Conservation (phyloP, 495 filamentous ascomycete genomes). For the Letharia lupina region DNA sequence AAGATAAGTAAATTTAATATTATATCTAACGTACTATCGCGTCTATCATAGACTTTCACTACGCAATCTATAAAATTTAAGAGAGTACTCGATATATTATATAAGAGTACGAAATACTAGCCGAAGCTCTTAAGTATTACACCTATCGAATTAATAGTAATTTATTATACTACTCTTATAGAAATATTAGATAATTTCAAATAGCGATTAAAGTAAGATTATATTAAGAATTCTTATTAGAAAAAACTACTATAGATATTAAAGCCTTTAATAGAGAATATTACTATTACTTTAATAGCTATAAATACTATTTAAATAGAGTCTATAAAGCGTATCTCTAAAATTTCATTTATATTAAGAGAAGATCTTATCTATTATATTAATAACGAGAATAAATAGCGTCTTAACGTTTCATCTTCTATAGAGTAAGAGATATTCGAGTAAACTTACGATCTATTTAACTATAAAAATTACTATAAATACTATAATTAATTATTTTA, state of each 20-base stretch:
- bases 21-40: not conserved
- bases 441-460: not conserved
- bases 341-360: not conserved
- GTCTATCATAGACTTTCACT: not conserved
- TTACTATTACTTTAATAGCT: not conserved
- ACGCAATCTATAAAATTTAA: not conserved
- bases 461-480: not conserved
- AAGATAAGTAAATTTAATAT: slow-evolving; percentile 11
- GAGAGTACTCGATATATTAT: not conserved
- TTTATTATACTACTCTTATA: not conserved
- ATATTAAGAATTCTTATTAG: not conserved
- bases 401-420: not conserved
- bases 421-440: not conserved
- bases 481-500: not conserved
- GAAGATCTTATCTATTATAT: not conserved
- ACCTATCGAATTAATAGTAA: not conserved
- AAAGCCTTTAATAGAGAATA: not conserved
- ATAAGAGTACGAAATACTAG: not conserved
- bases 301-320: too few species aligned
- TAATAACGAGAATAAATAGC: not conserved
- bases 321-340: too few species aligned
- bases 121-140: not conserved
- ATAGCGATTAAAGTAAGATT: not conserved
- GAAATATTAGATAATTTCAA: slow-evolving; percentile 2
- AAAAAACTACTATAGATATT: not conserved